Evolutionary conservation across 2,329 filamentous ascomycete genomes (phyloP), one percentile per base, ranked within the genome.

Genomic region (Paraconiothyrium brasiliense): DNA sequence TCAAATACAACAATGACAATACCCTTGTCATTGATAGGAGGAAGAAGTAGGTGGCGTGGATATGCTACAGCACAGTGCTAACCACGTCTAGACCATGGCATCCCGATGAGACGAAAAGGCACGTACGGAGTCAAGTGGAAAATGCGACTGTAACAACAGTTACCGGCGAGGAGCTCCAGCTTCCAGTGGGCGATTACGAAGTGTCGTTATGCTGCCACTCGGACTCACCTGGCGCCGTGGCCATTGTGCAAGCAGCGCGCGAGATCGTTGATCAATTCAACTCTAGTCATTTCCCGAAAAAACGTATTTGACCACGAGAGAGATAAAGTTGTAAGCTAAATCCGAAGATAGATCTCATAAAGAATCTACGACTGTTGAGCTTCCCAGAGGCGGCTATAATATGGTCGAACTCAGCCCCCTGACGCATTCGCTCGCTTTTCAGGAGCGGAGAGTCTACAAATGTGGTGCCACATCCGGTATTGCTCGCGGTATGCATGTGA

Each of bases 21-120:
- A 84, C 78, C 59, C 72, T 87, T 43, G 81, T 87, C 2, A 86
- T 87, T 69, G 85, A 86, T 64, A 80, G 86, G 35, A 86, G 87
- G 77, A 88, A 87, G 78, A 86, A 87, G 79, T 79, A 62, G 16
- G 71, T 65, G 9, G 46, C 30, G 6, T 37, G 32, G 8, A 49
- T 10, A 20, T 24, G 20, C 34, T 32, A 39, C 20, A 34, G 8
- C 13, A 20, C 34, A 32, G 50, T 57, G 30, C 44, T 59, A 30
- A 57, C 32, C 11, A 34, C 4, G 35, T 49, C 34, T 50, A 79
- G 78, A 62, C 71, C 80, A 9, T 82, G 80, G 80, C 77, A 78
- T 46, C 67, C 74, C 1, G 79, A 81, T 46, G 80, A 83, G 56
- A 78, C 72, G 8, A 74, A 78, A 61, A 75, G 71, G 57, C 81